Evolutionary conservation across 305 asterid species (phyloP).

Genomic region (Fraxinus xanthoxyloides): DNA sequence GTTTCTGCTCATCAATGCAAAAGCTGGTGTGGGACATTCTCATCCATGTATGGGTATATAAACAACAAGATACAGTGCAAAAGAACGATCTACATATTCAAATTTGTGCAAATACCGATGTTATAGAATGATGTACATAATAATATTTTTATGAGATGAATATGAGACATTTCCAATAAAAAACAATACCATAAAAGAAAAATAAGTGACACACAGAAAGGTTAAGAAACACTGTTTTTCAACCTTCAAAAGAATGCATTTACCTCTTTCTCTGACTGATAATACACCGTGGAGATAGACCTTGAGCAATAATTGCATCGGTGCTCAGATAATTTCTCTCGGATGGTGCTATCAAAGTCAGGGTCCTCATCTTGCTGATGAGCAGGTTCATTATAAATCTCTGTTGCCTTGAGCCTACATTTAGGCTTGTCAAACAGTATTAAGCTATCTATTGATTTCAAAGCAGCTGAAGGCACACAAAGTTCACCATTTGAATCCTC

Average conservation of each 20-base stretch:
- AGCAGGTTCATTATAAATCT: slow-evolving; percentile 73
- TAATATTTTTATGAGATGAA: not conserved
- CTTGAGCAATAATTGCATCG: slow-evolving; percentile 72
- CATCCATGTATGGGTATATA: not conserved
- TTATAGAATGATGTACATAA: not conserved
- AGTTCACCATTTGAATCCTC: slow-evolving; percentile 82
- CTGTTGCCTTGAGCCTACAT: slow-evolving; percentile 69
- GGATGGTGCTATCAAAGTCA: slow-evolving; percentile 66
- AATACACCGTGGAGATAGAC: slow-evolving; percentile 56
- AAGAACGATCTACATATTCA: not conserved
- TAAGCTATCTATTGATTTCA: slow-evolving; percentile 86
- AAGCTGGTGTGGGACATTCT: not conserved
- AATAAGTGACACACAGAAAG: not conserved
- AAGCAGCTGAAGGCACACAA: slow-evolving; percentile 75
- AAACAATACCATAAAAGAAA: not conserved
- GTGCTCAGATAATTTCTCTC: slow-evolving; percentile 70
- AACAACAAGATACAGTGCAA: not conserved
- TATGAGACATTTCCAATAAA: not conserved
- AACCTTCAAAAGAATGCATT: slow-evolving; percentile 2
- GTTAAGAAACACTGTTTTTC: not conserved
- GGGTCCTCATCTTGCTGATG: slow-evolving; percentile 41
- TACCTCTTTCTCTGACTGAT: slow-evolving; percentile 98
- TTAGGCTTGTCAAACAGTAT: slow-evolving; percentile 87
- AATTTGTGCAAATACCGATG: slow-evolving; percentile 3
- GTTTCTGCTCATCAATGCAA: slow-evolving; percentile 7